Percentiles rank a stretch among this genome's conserved stretches.
phyloP scores from a whole-genome alignment of 352 stramenopile genomes.

The Phytophthora constricta region DNA sequence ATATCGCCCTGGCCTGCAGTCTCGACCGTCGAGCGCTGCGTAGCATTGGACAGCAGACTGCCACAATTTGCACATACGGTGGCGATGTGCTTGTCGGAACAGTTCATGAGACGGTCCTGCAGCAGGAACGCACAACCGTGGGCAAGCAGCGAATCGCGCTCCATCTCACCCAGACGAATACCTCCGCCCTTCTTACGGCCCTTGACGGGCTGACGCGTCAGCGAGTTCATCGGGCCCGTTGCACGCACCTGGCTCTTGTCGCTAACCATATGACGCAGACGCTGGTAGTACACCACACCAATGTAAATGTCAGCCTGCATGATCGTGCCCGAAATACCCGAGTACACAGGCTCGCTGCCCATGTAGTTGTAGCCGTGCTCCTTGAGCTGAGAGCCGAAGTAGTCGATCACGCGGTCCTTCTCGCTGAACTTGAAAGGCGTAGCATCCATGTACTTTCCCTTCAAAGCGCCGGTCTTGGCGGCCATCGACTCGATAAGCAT shows the following conservation, averaged over 20 bases:
- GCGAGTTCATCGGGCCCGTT: constrained; percentile 97
- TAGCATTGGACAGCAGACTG: constrained; percentile 87
- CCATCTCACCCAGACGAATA: constrained; percentile 99
- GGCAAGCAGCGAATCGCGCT: constrained; percentile 98
- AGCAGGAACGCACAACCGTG: constrained; percentile 98
- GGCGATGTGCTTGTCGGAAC: constrained; percentile 98
- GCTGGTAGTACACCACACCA: constrained; percentile 99
- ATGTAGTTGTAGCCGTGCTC: constrained; percentile 98
- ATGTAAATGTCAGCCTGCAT: constrained; percentile 99
- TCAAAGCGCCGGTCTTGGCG: constrained; percentile 98
- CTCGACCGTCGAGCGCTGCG: constrained; percentile 83
- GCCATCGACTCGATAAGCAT: constrained; percentile 99
- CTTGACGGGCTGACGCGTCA: constrained; percentile 99
- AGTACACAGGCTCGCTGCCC: constrained; percentile 99
- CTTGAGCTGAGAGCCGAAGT: constrained; percentile 99
- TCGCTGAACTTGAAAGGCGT: constrained; percentile 99
- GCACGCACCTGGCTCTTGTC: constrained; percentile 99
- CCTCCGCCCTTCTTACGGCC: constrained; percentile 99
- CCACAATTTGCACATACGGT: constrained; percentile 96
- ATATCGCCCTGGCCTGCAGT: constrained; percentile 84
- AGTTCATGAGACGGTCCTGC: constrained; percentile 98
- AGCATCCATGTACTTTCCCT: constrained; percentile 97
- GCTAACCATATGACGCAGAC: constrained; percentile 99
- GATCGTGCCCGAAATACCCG: constrained; percentile 97
- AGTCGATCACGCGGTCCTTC: constrained; percentile 98